A percentile compares a stretch with the other conserved stretches of the same genome.
phyloP scores from a whole-genome alignment of 352 stramenopile genomes.

The Thalassiosira exigua region DNA sequence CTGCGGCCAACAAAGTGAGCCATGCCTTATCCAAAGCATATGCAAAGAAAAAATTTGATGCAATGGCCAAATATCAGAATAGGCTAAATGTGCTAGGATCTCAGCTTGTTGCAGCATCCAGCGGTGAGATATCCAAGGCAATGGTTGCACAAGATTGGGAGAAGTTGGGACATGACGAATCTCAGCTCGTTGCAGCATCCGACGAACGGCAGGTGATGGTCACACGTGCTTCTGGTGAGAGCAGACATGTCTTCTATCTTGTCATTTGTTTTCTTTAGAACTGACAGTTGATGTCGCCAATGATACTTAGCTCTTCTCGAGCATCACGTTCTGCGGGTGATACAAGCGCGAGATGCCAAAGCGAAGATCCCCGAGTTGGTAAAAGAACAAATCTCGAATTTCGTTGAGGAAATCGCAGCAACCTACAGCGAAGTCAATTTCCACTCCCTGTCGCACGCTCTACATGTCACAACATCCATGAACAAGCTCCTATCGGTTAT shows the following conservation, averaged over 20 bases:
- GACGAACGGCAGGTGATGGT: slow-evolving; percentile 25
- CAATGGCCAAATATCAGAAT: slow-evolving; percentile 1
- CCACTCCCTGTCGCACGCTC: slow-evolving; percentile 38
- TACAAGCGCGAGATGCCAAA: slow-evolving; percentile 26
- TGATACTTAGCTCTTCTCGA: slow-evolving; percentile 33
- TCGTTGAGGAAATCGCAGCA: slow-evolving; percentile 28
- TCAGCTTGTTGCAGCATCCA: no score
- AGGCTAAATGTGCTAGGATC: no score
- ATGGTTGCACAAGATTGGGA: slow-evolving; percentile 32
- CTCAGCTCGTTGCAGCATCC: slow-evolving; percentile 19
- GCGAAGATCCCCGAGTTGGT: slow-evolving; percentile 16
- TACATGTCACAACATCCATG: slow-evolving; percentile 46
- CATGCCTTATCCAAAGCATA: background rate
- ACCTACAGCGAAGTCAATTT: slow-evolving; percentile 34
- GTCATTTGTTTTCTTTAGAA: no score
- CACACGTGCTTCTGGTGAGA: slow-evolving; percentile 15
- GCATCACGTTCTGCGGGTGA: slow-evolving; percentile 29
- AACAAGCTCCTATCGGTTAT: slow-evolving; percentile 33
- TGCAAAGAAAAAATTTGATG: slow-evolving; percentile 1
- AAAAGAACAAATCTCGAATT: slow-evolving; percentile 36
- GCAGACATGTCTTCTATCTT: no score
- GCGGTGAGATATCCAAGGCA: slow-evolving; percentile 41
- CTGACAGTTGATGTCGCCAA: no score
- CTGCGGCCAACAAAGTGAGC: background rate
- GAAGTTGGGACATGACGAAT: slow-evolving; percentile 24